Conservation (phyloP, 2,329 filamentous ascomycete species). For the Aureobasidium vineae region DNA sequence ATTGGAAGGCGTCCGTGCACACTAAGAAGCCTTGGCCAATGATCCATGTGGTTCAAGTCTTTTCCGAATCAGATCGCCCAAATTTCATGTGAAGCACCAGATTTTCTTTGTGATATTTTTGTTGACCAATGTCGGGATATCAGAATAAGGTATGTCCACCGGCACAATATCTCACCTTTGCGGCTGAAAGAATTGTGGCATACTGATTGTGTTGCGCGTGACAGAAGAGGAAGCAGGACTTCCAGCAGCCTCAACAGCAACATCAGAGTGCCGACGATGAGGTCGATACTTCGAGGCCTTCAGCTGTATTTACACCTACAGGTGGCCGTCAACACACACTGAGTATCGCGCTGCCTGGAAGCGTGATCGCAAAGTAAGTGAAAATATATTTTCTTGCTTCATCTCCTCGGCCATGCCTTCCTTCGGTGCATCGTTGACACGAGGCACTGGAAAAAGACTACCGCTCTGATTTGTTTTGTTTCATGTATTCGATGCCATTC, state of each 20-base stretch:
- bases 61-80: not conserved
- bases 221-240: conserved; percentile 35
- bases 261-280: conserved; percentile 29
- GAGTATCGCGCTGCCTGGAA: conserved; percentile 74
- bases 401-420: not conserved
- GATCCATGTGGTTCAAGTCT: not conserved
- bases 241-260: conserved; percentile 26
- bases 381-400: conserved; percentile 7
- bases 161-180: not conserved
- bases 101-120: not conserved
- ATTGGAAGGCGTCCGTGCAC: not conserved
- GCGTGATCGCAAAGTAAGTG: conserved; percentile 69
- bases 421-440: not conserved
- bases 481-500: not conserved
- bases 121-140: conserved; percentile 10
- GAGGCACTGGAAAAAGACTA: not conserved
- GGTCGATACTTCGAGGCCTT: conserved; percentile 63
- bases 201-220: not conserved
- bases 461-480: not conserved
- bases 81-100: conserved; percentile 15
- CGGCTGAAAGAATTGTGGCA: not conserved
- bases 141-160: conserved; percentile 10
- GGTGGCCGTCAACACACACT: conserved; percentile 69
- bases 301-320: conserved; percentile 64
- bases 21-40: not conserved